Conservation (phyloP, 129 eudicot species). For the Apium graveolens region DNA sequence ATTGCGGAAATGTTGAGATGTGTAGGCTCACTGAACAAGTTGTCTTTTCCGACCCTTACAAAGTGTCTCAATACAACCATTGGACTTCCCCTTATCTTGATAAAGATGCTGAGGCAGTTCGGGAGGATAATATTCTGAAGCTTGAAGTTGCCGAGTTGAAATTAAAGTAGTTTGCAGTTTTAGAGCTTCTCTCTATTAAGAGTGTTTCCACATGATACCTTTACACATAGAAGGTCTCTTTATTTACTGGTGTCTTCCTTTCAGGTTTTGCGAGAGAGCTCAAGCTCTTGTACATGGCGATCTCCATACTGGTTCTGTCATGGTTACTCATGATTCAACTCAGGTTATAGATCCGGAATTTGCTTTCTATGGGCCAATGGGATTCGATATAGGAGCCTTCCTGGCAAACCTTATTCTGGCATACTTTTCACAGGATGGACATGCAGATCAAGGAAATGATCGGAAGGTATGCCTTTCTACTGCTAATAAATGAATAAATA, state of each 20-base stretch:
- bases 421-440: constrained; percentile 86
- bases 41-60: constrained; percentile 96
- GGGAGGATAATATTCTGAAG: constrained; percentile 67
- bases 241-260: constrained; percentile 9
- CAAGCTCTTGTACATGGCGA: constrained; percentile 95
- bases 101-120: constrained; percentile 75
- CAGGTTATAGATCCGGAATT: constrained; percentile 97
- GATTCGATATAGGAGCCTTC: constrained; percentile 92
- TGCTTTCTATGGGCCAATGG: constrained; percentile 92
- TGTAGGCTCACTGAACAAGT: constrained; percentile 93
- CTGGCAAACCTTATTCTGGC: constrained; percentile 80
- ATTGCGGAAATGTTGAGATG: constrained; percentile 84
- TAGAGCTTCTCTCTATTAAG: neutral
- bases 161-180: constrained; percentile 50
- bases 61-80: constrained; percentile 60
- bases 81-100: constrained; percentile 97
- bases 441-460: constrained; percentile 43
- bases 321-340: constrained; percentile 84
- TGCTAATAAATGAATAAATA: neutral
- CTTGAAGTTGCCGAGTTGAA: constrained; percentile 91
- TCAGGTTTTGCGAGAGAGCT: constrained; percentile 86
- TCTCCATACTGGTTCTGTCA: constrained; percentile 91
- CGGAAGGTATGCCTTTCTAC: constrained; percentile 41
- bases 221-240: neutral
- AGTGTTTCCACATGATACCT: neutral